Base-by-base conservation (phyloP, 176 grass and related monocot species). In the Juncus effusus region DNA sequence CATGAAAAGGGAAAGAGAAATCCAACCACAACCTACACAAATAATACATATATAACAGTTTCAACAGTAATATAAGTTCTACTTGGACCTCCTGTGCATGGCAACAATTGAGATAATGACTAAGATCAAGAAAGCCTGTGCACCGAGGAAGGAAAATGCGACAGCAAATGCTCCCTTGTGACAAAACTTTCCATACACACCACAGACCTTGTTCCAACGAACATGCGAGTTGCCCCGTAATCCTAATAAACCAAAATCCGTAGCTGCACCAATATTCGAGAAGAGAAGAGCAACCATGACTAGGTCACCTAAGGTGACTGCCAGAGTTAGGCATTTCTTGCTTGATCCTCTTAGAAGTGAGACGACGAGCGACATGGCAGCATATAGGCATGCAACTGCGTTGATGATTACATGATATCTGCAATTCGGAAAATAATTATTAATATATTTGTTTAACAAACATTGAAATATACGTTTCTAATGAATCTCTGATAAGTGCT, bases 31-130 rank as follows among this genome's bases (percentile, higher is more conserved):
- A 28, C 13, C 7, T 3, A 66, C 11, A 53, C 6, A 58, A 10
- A 40, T 57, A 42, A 16, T 16, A 42, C 19, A 70, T 54, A 57
- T 36, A 52, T 54, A 69, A 70, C 53, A 37, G 11, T 16, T 3
- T 19, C 47, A 28, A 28, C 2, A 2, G 38, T 19, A 40, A 68
- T 40, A 40, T 42, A 56, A 85, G 40, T 82, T 73, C 73, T 81
- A 90, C 28, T 78, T 67, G 2, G 83, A 87, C 13, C 50, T 84
- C 47, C 84, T 91, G 64, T 91, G 80, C 77, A 91, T 15, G 60
- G 71, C 41, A 60, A 91, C 69, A 67, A 91, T 78, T 56, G 76
- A 71, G 56, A 90, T 58, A 57, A 82, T 77, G 64, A 95, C 75
- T 45, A 82, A 76, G 51, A 84, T 51, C 65, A 95, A 74, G 67